Base-by-base conservation (phyloP, 306 rosid species). In the Pterocarpus macrocarpus region DNA sequence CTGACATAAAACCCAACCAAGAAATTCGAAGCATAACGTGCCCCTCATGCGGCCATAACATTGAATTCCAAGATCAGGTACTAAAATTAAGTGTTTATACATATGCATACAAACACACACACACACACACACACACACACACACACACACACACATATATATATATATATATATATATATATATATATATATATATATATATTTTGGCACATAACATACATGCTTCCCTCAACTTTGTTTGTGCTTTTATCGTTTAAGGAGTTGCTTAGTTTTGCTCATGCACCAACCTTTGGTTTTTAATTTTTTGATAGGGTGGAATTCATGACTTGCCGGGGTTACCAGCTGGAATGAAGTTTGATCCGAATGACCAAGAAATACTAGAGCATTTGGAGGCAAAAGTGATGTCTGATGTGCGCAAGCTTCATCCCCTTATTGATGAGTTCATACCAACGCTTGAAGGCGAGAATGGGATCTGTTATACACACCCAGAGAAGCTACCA, bases 401-500 rank as follows among this genome's bases (percentile, higher is more conserved):
- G 50, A 55, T 71, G 34, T 69, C 85, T n/a, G 89, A 93, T 86
- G 82, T 81, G 6, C 68, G 77, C 16, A 93, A 88, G 82, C 90
- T 91, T 81, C 99, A 95, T 86, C 98, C 97, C 15, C 93, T 95
- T 0, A 93, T 91, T 52, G 94, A 93, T 76, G 83, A 93, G 33
- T 95, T 93, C 86, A 95, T 95, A 61, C 97, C 90, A 63, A 92
- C 99, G 0, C 91, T 95, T 80, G 89, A 92, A 61, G 97, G 92
- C 6, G 98, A 92, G 15, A 88, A 95, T 82, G 99, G 99, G 10
- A 95, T 95, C 30, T 95, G 99, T 79, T 95, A 91, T 50, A 95
- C 98, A 30, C 99, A 95, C 82, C 99, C 99, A 43, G 94, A 93
- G 84, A 90, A 88, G 64, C 76, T 95, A n/a, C 99, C 99, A 81